Conservation (phyloP, 139 green algal genomes). For the Ettlia oleoabundans region DNA sequence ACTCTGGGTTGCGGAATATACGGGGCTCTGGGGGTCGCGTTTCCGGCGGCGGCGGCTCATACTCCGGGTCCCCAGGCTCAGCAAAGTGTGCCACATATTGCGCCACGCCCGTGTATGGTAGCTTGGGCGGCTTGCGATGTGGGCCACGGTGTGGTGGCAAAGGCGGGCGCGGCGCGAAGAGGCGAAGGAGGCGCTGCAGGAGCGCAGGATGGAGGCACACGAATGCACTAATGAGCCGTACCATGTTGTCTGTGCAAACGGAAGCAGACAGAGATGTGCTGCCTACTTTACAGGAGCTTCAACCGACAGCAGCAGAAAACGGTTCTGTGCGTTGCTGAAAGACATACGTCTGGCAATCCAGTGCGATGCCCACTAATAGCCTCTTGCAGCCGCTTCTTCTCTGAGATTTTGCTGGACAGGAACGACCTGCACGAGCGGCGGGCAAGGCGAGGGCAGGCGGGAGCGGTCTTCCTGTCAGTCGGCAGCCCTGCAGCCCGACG, state of each 20-base stretch:
- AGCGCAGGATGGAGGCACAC: too few relatives aligned
- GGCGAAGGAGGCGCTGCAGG: conserved; percentile 72
- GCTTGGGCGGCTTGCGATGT: conserved; percentile 39
- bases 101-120: conserved; percentile 69
- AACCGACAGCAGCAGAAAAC: too few relatives aligned
- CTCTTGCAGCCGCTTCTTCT: conserved; percentile 60
- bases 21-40: conserved; percentile 46
- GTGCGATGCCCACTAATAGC: conserved; percentile 71
- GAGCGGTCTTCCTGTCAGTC: too few relatives aligned
- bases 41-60: conserved; percentile 65
- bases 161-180: conserved; percentile 69
- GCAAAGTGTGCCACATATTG: conserved; percentile 74
- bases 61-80: conserved; percentile 72
- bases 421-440: conserved; percentile 15
- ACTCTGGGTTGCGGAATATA: conserved; percentile 77
- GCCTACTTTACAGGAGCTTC: too few relatives aligned
- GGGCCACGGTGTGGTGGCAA: conserved; percentile 22
- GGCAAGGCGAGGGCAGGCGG: neutral
- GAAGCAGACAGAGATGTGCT: too few relatives aligned
- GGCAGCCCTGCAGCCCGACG: too few relatives aligned
- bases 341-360: conserved; percentile 76
- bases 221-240: too few relatives aligned
- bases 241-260: too few relatives aligned
- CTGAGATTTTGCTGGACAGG: conserved; percentile 38
- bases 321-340: too few relatives aligned